Evolutionary conservation across 1,139 yeast species (phyloP).

Genomic region (Kazachstania sp.): DNA sequence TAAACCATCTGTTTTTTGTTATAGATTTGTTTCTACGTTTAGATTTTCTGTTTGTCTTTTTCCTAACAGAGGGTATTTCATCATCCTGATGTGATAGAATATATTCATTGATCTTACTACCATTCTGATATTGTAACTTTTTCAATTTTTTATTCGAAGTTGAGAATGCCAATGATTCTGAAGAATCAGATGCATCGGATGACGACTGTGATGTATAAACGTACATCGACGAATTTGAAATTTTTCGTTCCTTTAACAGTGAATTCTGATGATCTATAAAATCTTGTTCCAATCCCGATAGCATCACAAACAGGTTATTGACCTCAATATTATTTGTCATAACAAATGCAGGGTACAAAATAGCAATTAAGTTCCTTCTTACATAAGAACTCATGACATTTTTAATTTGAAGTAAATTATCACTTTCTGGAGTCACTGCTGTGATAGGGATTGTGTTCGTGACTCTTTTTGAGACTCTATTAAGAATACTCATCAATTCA

Average conservation of each 20-base stretch:
- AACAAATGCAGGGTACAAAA: slow-evolving; percentile 22
- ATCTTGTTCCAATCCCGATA: neutral
- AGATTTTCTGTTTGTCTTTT: slow-evolving; percentile 5
- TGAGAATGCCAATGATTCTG: neutral
- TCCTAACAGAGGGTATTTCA: neutral
- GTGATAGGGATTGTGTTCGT: slow-evolving; percentile 18
- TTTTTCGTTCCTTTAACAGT: neutral
- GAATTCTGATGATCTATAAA: neutral
- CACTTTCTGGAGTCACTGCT: slow-evolving; percentile 21
- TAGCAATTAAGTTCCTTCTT: slow-evolving; percentile 15
- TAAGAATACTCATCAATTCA: slow-evolving; percentile 19
- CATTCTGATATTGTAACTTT: neutral
- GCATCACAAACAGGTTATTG: slow-evolving; percentile 16
- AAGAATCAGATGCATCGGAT: neutral
- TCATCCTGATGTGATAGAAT: neutral
- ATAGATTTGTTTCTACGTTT: slow-evolving; percentile 5
- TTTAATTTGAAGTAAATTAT: slow-evolving; percentile 22
- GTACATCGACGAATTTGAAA: neutral
- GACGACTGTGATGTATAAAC: neutral
- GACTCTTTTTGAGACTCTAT: slow-evolving; percentile 16
- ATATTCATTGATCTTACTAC: neutral
- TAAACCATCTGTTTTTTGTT: slow-evolving; percentile 17
- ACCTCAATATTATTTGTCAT: slow-evolving; percentile 19
- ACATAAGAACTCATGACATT: slow-evolving; percentile 17
- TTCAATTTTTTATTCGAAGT: neutral